phyloP scores from a whole-genome alignment of 2,329 filamentous ascomycete species.

The Triangularia setosa region DNA sequence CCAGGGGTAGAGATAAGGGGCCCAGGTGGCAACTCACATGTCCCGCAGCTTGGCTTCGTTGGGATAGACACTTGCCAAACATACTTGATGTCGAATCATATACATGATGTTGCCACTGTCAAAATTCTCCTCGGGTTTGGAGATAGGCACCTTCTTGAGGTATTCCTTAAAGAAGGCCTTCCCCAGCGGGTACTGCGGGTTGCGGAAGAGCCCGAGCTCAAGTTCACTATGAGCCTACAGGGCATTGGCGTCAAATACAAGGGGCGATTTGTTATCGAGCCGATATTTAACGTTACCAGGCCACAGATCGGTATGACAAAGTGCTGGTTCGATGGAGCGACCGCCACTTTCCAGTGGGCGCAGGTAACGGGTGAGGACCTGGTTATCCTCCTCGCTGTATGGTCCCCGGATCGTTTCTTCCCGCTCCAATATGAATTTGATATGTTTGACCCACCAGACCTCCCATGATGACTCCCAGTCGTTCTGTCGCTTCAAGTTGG shows the following conservation, averaged over 20 bases:
- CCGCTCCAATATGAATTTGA: constrained; percentile 19
- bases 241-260: constrained; percentile 25
- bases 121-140: constrained; percentile 28
- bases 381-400: constrained; percentile 8
- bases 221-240: constrained; percentile 27
- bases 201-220: constrained; percentile 28
- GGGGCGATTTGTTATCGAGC: constrained; percentile 11
- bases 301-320: constrained; percentile 28
- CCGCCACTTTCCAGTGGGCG: constrained; percentile 20
- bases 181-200: constrained; percentile 25
- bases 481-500: constrained; percentile 22
- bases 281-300: constrained; percentile 26
- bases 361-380: constrained; percentile 25
- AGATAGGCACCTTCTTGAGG: constrained; percentile 25
- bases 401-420: constrained; percentile 5
- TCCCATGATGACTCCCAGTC: constrained; percentile 26
- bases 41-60: constrained; percentile 17
- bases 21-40: constrained; percentile 7
- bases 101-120: constrained; percentile 30
- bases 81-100: constrained; percentile 24
- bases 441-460: constrained; percentile 23
- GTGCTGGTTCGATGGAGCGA: too few species aligned
- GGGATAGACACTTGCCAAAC: constrained; percentile 25
- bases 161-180: constrained; percentile 27
- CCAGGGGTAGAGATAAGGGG: background rate